Percentiles rank a stretch among this genome's conserved stretches.
Conservation (phyloP, 306 rosid genomes). For the Cucurbita argyrosperma region DNA sequence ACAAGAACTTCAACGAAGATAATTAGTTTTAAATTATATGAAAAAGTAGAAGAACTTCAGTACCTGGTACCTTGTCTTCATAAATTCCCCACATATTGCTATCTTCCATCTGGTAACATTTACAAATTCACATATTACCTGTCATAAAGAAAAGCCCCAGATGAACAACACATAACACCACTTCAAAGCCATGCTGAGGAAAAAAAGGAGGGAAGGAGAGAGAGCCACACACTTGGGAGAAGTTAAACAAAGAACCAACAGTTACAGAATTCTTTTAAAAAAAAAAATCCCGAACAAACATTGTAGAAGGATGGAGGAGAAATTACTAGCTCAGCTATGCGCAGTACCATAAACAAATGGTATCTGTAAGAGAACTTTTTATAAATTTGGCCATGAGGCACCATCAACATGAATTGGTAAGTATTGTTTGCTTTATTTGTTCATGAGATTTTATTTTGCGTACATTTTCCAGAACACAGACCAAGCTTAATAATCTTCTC, state of each 20-base stretch:
- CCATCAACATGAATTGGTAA: not conserved
- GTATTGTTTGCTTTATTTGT: not conserved
- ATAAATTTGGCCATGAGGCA: not conserved
- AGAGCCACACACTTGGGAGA: not conserved
- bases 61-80: constrained; percentile 85
- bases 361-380: not conserved
- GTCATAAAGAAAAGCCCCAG: constrained; percentile 21
- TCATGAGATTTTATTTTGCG: not conserved
- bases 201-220: not conserved
- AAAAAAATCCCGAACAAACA: too few relatives aligned
- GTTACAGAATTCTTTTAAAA: not conserved
- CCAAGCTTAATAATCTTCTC: not conserved
- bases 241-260: not conserved
- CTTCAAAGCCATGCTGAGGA: not conserved
- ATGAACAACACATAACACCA: not conserved
- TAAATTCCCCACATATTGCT: constrained; percentile 94
- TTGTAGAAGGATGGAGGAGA: not conserved
- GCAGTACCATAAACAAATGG: not conserved
- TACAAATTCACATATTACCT: constrained; percentile 66
- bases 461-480: not conserved
- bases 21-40: constrained; percentile 8
- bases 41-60: constrained; percentile 2
- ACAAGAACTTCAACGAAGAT: not conserved
- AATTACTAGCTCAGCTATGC: not conserved
- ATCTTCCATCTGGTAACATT: constrained; percentile 82